phyloP scores from a whole-genome alignment of 1,139 yeast genomes.

The Yamadazyma spencermartinsiae region DNA sequence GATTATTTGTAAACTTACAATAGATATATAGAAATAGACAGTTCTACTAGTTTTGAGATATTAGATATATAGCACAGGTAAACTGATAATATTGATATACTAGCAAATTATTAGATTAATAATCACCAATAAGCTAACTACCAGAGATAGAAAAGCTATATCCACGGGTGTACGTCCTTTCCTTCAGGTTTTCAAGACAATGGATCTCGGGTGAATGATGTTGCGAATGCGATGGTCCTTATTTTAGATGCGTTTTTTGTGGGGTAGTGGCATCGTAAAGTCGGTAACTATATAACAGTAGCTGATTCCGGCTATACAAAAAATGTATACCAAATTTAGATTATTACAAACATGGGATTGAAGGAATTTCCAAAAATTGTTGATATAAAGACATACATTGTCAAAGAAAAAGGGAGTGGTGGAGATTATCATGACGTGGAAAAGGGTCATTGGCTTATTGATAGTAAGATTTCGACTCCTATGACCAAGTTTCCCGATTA shows the following conservation, averaged over 20 bases:
- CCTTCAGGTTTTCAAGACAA: no score
- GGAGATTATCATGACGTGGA: conserved; percentile 52
- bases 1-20: conserved; percentile 44
- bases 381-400: conserved; percentile 39
- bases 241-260: not conserved
- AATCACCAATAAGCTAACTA: no score
- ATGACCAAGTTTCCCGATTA: conserved; percentile 48
- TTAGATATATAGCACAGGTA: no score
- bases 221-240: not conserved
- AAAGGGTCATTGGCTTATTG: conserved; percentile 49
- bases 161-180: no score
- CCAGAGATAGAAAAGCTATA: no score
- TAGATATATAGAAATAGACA: conserved; percentile 15
- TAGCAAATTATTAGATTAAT: no score
- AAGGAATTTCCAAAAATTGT: conserved; percentile 42
- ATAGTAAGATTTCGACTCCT: conserved; percentile 45
- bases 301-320: not conserved
- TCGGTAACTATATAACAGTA: not conserved
- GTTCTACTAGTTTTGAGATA: no score
- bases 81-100: no score
- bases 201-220: not conserved
- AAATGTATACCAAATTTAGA: not conserved
- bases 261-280: not conserved
- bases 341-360: conserved; percentile 11
- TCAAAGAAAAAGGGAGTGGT: conserved; percentile 45